Conservation (phyloP, 73 alveolate species). For the Urostyla sp. region DNA sequence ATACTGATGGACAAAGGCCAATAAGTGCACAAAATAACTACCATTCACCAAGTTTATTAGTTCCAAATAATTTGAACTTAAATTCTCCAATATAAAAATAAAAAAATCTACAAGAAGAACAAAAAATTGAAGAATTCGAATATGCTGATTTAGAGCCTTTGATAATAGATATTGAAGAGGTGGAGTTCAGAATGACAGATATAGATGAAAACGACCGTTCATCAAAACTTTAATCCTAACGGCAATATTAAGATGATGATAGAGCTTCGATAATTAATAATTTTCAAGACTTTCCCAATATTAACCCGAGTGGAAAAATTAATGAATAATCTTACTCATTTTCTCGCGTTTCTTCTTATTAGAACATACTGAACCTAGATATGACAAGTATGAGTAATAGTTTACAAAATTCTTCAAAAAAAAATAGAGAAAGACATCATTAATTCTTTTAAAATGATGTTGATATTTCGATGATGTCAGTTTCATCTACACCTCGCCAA, state of each 20-base stretch:
- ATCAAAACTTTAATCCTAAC: not conserved
- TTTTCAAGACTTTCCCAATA: conserved; percentile 26
- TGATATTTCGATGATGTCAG: conserved; percentile 48
- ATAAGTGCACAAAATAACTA: no score
- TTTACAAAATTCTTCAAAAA: not conserved
- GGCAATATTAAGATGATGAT: conserved; percentile 8
- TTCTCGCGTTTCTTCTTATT: no score
- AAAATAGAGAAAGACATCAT: conserved; percentile 34
- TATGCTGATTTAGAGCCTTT: conserved; percentile 29
- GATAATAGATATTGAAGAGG: conserved; percentile 31
- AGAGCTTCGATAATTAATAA: conserved; percentile 33
- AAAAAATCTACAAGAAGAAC: no score
- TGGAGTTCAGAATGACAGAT: conserved; percentile 50
- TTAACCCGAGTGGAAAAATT: conserved; percentile 14
- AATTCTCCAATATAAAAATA: no score
- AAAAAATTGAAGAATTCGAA: no score
- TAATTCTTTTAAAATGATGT: no score
- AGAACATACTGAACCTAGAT: no score
- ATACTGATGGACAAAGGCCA: no score
- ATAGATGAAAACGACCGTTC: conserved; percentile 21
- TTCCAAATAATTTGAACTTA: no score
- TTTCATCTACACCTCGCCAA: conserved; percentile 32
- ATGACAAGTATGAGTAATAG: conserved; percentile 4
- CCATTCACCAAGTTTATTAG: no score
- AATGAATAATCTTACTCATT: no score